Percentiles rank a stretch among this genome's conserved stretches.
Conservation (phyloP, 441 rosid species). For the Populus hybrid region DNA sequence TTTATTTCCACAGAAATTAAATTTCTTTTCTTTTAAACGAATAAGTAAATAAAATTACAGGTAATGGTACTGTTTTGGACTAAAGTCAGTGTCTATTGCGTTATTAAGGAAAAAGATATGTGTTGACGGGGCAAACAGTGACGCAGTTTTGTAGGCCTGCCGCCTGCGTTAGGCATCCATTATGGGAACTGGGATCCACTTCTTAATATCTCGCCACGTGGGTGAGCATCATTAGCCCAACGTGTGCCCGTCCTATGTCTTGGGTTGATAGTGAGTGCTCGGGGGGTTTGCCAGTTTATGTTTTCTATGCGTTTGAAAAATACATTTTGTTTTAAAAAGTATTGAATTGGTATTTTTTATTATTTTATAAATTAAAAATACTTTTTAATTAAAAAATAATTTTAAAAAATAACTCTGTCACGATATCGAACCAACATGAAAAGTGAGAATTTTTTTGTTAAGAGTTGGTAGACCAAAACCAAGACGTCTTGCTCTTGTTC, state of each 20-base stretch:
- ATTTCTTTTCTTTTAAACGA: background rate
- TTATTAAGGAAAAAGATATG: background rate
- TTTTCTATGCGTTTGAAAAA: too few species aligned
- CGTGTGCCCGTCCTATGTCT: background rate
- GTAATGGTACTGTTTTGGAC: background rate
- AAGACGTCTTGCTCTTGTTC: too few species aligned
- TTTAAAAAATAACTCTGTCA: too few species aligned
- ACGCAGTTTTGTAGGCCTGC: background rate
- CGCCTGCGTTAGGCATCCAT: background rate
- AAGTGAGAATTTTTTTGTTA: too few species aligned
- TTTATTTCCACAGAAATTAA: background rate
- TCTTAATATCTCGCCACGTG: background rate
- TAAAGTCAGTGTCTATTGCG: background rate
- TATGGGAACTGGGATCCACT: background rate
- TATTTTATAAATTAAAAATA: too few species aligned
- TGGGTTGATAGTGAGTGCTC: background rate
- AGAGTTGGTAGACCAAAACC: too few species aligned
- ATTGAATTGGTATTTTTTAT: background rate
- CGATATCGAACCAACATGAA: too few species aligned
- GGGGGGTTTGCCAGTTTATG: too few species aligned
- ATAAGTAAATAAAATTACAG: background rate
- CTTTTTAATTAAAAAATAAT: too few species aligned
- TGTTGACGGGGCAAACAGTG: background rate
- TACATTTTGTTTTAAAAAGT: too few species aligned
- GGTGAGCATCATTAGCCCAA: background rate